phyloP scores from a whole-genome alignment of 2,329 filamentous ascomycete genomes.

The Chrysoporthe deuterocubensis region DNA sequence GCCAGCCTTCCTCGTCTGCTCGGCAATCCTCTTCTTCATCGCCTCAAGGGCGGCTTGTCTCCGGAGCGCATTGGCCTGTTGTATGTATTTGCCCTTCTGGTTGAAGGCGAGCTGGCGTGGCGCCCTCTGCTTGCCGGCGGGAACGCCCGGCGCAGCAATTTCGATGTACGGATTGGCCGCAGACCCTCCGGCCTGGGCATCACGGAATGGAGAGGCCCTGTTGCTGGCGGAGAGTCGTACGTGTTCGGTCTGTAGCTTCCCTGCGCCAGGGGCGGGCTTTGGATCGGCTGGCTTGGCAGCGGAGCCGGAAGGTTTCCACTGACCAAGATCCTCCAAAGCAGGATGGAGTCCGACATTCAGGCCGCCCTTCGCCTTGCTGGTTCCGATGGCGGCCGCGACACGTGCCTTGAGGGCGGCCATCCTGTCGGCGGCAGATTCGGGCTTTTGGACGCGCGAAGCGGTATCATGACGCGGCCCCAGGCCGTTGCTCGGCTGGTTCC shows the following conservation, averaged over 20 bases:
- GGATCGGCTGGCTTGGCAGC: constrained; percentile 42
- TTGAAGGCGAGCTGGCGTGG: constrained; percentile 86
- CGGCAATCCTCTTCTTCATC: constrained; percentile 92
- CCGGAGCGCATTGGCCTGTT: constrained; percentile 86
- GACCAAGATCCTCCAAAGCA: constrained; percentile 64
- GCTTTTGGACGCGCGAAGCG: constrained; percentile 58
- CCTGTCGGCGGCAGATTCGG: constrained; percentile 64
- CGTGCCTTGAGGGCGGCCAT: constrained; percentile 80
- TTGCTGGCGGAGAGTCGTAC: constrained; percentile 26
- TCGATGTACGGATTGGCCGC: constrained; percentile 82
- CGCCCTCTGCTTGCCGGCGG: constrained; percentile 65
- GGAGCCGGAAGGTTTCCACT: constrained; percentile 45
- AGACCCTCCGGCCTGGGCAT: constrained; percentile 15
- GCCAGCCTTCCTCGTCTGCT: constrained; percentile 84
- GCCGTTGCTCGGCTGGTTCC: constrained; percentile 48
- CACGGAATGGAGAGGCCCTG: constrained; percentile 16
- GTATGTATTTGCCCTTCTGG: constrained; percentile 95
- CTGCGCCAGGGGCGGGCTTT: constrained; percentile 37
- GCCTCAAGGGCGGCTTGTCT: constrained; percentile 87
- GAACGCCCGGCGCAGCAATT: constrained; percentile 68
- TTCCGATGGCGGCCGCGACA: constrained; percentile 73
- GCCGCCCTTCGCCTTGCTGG: constrained; percentile 66
- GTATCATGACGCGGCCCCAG: constrained; percentile 62
- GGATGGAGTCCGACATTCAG: constrained; percentile 79
- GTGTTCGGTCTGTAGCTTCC: constrained; percentile 33